Evolutionary conservation across 2,329 filamentous ascomycete genomes (phyloP).

Genomic region (Fusarium floridanum): DNA sequence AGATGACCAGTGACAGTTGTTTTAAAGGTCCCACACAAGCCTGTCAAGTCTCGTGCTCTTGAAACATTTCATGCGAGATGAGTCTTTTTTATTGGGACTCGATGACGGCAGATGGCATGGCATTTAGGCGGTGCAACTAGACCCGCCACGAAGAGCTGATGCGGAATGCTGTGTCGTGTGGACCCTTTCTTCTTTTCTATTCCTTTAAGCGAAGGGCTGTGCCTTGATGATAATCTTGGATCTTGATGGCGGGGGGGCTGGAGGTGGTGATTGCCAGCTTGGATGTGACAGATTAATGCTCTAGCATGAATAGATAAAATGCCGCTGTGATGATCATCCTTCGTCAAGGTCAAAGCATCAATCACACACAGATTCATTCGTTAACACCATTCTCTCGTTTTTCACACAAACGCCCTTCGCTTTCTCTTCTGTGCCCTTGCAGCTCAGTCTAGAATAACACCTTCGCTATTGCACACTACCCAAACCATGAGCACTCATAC

Average conservation of each 20-base stretch:
- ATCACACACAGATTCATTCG: slow-evolving; percentile 10
- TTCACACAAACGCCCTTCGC: background rate
- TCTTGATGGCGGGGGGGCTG: background rate
- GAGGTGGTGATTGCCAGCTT: background rate
- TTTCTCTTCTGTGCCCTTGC: background rate
- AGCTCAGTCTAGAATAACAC: background rate
- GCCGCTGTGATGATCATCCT: background rate
- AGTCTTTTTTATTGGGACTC: background rate
- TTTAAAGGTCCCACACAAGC: background rate
- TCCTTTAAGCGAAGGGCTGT: background rate
- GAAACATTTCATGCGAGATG: background rate
- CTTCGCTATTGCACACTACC: slow-evolving; percentile 4
- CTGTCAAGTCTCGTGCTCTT: slow-evolving; percentile 16
- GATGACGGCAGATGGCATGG: slow-evolving; percentile 8
- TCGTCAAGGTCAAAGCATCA: background rate
- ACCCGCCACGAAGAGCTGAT: background rate
- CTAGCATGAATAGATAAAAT: slow-evolving; percentile 20
- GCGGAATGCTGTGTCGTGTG: background rate
- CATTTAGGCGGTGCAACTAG: slow-evolving; percentile 7
- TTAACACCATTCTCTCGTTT: slow-evolving; percentile 8
- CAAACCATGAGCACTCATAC: slow-evolving; percentile 17
- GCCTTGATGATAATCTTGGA: background rate
- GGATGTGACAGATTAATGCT: background rate
- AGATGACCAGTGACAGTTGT: background rate
- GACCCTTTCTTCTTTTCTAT: background rate